A percentile compares a stretch with the other conserved stretches of the same genome.
Evolutionary conservation across 345 rosid genomes (phyloP).

Genomic region (Luvunga scandens): DNA sequence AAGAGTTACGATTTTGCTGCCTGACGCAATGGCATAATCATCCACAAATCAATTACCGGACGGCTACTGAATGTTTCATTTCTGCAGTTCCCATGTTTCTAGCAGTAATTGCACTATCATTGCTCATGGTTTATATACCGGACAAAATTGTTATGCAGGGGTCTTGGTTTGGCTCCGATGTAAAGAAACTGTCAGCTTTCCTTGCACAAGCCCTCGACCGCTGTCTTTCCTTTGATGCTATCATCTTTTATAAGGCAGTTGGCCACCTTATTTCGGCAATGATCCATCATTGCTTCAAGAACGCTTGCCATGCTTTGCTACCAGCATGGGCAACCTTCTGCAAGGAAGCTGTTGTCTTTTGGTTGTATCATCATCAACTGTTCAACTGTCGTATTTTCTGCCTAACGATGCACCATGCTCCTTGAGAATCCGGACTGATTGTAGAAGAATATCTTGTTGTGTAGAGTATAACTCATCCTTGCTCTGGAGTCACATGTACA

Average conservation of each 20-base stretch:
- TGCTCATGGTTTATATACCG: background rate
- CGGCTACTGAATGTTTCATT: too few relatives aligned
- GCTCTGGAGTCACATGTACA: slow-evolving; percentile 37
- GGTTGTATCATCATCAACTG: slow-evolving; percentile 4
- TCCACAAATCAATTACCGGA: background rate
- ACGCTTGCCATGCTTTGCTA: background rate
- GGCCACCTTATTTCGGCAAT: background rate
- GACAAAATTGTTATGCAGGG: background rate
- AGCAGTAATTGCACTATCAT: background rate
- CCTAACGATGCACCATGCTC: slow-evolving; percentile 72
- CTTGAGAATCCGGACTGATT: slow-evolving; percentile 61
- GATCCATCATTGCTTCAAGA: background rate
- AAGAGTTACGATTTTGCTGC: background rate
- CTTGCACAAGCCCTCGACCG: background rate
- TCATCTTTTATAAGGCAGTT: background rate
- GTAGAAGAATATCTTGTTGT: slow-evolving; percentile 73
- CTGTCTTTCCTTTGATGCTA: background rate
- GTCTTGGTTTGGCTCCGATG: background rate
- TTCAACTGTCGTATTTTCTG: slow-evolving; percentile 30
- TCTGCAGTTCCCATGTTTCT: background rate
- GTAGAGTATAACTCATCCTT: slow-evolving; percentile 64
- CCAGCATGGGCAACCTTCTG: background rate
- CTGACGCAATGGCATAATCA: background rate
- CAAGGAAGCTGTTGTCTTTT: too few relatives aligned
- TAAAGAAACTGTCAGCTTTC: background rate